These are phyloP conservation scores for Ambrosiella xylebori DNA, from an alignment of 2,329 filamentous ascomycete genomes.

Conservation along the genomic window DNA sequence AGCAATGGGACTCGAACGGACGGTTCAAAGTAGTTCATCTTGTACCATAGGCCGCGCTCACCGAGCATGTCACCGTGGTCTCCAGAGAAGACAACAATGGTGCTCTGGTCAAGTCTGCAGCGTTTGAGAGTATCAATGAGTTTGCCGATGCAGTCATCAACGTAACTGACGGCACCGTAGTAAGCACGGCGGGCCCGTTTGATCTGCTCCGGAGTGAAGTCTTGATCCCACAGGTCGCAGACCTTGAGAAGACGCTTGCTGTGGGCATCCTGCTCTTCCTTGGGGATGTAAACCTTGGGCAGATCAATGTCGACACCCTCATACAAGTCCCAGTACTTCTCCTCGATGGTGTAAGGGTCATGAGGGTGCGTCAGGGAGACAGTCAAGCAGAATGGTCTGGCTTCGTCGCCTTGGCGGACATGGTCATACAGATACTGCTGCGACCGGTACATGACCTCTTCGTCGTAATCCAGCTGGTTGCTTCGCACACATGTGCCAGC, in stretches of 20 bases:
- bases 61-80: slow-evolving; percentile 95
- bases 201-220: slow-evolving; percentile 73
- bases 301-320: slow-evolving; percentile 75
- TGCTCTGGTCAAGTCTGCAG: slow-evolving; percentile 66
- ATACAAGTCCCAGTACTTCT: slow-evolving; percentile 87
- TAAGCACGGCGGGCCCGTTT: slow-evolving; percentile 74
- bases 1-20: slow-evolving; percentile 80
- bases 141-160: slow-evolving; percentile 80
- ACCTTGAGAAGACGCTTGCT: slow-evolving; percentile 75
- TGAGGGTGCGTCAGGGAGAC: slow-evolving; percentile 88
- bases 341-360: slow-evolving; percentile 85
- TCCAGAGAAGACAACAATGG: slow-evolving; percentile 79
- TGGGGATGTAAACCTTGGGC: slow-evolving; percentile 59
- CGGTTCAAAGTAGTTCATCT: slow-evolving; percentile 93
- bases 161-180: slow-evolving; percentile 84
- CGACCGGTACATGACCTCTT: slow-evolving; percentile 86
- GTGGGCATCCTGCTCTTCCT: slow-evolving; percentile 71
- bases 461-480: slow-evolving; percentile 91
- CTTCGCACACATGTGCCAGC: slow-evolving; percentile 76
- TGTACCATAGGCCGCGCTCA: slow-evolving; percentile 85
- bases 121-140: slow-evolving; percentile 62
- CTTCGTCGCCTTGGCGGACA: slow-evolving; percentile 57
- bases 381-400: slow-evolving; percentile 72
- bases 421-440: slow-evolving; percentile 83
- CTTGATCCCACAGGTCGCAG: slow-evolving; percentile 68